These are phyloP conservation scores for Fusarium verticillioides DNA, from an alignment of 2,329 filamentous ascomycete species.

Conservation along the genomic window DNA sequence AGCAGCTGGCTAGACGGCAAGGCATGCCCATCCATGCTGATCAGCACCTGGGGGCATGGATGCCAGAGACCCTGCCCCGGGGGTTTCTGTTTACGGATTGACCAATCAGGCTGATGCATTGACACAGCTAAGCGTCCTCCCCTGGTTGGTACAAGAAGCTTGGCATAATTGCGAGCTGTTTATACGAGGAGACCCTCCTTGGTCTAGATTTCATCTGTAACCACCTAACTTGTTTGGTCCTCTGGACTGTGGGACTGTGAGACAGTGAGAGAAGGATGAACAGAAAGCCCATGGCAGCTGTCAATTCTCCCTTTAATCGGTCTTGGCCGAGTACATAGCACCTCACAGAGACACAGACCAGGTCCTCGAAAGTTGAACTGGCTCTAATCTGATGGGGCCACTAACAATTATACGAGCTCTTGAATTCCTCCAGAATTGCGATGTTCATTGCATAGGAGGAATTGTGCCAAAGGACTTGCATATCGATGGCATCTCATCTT, in stretches of 20 bases:
- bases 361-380: background rate
- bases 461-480: slow-evolving; percentile 6
- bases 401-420: slow-evolving; percentile 5
- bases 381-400: background rate
- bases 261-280: background rate
- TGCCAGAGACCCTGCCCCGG: slow-evolving; percentile 13
- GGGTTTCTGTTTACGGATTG: slow-evolving; percentile 24
- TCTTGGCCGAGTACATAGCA: slow-evolving; percentile 5
- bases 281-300: slow-evolving; percentile 20
- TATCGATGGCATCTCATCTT: background rate
- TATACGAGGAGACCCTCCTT: slow-evolving; percentile 24
- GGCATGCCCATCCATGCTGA: slow-evolving; percentile 1
- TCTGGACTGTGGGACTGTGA: background rate
- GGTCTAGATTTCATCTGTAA: slow-evolving; percentile 21
- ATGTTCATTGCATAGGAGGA: background rate
- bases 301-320: slow-evolving; percentile 3
- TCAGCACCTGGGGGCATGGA: slow-evolving; percentile 23
- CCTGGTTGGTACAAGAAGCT: slow-evolving; percentile 7
- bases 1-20: background rate
- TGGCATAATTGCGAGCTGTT: slow-evolving; percentile 11
- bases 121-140: background rate
- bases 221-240: background rate
- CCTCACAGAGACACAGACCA: background rate
- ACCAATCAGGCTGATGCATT: slow-evolving; percentile 4
- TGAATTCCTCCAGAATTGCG: background rate